Evolutionary conservation across 176 grass and related monocot species (phyloP).

Genomic region (Oryza officinalis): DNA sequence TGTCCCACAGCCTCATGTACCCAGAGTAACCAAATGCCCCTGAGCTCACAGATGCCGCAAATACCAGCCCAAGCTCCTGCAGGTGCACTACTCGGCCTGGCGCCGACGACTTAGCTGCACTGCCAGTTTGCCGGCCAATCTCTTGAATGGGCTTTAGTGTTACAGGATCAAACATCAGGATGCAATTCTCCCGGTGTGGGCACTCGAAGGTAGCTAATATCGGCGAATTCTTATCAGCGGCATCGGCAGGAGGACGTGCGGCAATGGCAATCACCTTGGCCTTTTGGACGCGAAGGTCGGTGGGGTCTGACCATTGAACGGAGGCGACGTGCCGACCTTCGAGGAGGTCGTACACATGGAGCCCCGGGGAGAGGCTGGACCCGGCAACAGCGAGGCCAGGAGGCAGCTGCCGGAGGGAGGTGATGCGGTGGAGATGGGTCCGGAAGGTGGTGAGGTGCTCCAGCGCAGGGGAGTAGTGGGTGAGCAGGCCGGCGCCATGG

Average conservation of each 20-base stretch:
- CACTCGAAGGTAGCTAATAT: conserved; percentile 82
- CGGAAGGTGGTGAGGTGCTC: conserved; percentile 55
- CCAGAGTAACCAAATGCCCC: conserved; percentile 96
- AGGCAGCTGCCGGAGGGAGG: conserved; percentile 52
- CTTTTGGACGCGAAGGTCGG: conserved; percentile 68
- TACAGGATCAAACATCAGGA: conserved; percentile 64
- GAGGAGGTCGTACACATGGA: conserved; percentile 69
- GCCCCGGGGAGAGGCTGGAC: conserved; percentile 59
- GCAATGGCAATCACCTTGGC: conserved; percentile 71
- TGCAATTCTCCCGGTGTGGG: conserved; percentile 78
- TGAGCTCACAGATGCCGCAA: conserved; percentile 59
- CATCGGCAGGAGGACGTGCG: conserved; percentile 35
- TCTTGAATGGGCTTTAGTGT: conserved; percentile 61
- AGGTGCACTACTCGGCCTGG: conserved; percentile 65
- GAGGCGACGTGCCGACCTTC: conserved; percentile 60
- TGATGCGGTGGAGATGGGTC: conserved; percentile 69
- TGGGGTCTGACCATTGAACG: conserved; percentile 63
- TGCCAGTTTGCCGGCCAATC: conserved; percentile 87
- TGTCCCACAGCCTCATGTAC: conserved; percentile 90
- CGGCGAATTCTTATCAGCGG: conserved; percentile 29
- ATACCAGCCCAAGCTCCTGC: conserved; percentile 59
- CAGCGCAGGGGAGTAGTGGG: conserved; percentile 60
- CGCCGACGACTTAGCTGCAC: conserved; percentile 64
- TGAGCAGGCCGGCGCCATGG: conserved; percentile 64
- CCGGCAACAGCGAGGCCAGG: conserved; percentile 49